Evolutionary conservation across 768 basidiomycete genomes (phyloP), one percentile per base, ranked within the genome.

Genomic region (Russula emetica): DNA sequence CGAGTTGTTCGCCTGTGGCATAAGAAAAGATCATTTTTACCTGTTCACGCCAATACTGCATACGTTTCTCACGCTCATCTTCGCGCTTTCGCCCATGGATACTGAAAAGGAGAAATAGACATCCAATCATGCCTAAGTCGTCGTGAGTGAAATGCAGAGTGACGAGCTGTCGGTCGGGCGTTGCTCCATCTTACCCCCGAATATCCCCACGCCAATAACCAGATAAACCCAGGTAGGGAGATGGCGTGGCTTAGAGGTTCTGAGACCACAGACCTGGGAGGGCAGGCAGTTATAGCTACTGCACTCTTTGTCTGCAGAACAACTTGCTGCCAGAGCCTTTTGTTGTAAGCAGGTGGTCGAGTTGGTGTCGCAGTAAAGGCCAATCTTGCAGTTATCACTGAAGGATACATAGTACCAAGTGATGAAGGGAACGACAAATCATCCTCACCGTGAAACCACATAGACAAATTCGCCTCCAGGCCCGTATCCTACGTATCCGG

Each of bases 21-120:
- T 24, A 54, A 5, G 14, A n/a, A n/a, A 18, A 47, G n/a, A 64
- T 69, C 14, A 1, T 55, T 11, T 18, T 66, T 26, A 85, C 87
- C 80, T 92, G 92, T 77, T 94, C 92, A 68, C 86, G 85, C 87
- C 92, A 94, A 75, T 94, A 94, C 72, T 92, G 90, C 49, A 86
- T 76, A 68, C 92, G 87, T 74, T 88, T 92, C 76, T 90, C 86
- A 52, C 90, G 86, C 70, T 94, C 91, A 62, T 78, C 74, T 47
- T 86, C 85, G 68, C 92, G 84, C 67, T 88, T 83, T 68, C 84
- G 83, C 44, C 85, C 78, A 69, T 94, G 92, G 8, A 88, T 69
- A 69, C 85, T 78, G 76, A 83, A 93, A 40, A 95, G 78, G 4
- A 81, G 80, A 58, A 83, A 74, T 47, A 93, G 78, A 10, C 87